Evolutionary conservation across 31 red algal genomes (phyloP).

Genomic region (Odonthalia washingtoniensis): DNA sequence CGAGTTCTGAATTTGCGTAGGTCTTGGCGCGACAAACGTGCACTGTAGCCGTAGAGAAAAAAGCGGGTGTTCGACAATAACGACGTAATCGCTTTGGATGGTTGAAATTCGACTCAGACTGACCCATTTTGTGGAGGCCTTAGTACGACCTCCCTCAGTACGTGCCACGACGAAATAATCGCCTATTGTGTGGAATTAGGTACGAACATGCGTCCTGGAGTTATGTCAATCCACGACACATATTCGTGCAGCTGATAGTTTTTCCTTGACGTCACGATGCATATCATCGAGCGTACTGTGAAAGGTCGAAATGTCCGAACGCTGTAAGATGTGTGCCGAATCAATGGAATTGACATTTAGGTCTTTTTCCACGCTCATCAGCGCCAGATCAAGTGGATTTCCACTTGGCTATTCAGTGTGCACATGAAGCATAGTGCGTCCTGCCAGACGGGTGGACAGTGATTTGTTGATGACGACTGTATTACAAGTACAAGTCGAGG

Average conservation of each 20-base stretch:
- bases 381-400: constrained; percentile 10
- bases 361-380: neutral
- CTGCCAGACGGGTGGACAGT: constrained; percentile 8
- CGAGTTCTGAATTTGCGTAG: too few relatives aligned
- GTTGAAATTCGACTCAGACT: neutral
- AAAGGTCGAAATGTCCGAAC: neutral
- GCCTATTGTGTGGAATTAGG: neutral
- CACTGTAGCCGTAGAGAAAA: neutral
- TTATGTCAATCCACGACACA: neutral
- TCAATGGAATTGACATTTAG: neutral
- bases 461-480: constrained; percentile 47
- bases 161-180: neutral
- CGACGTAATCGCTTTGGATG: neutral
- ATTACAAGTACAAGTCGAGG: neutral
- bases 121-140: too few relatives aligned
- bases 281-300: neutral
- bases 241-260: neutral
- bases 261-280: neutral
- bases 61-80: neutral
- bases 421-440: neutral
- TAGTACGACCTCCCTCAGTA: neutral
- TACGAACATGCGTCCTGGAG: neutral
- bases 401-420: constrained; percentile 14
- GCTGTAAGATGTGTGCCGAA: neutral
- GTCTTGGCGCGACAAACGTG: neutral